phyloP scores from a whole-genome alignment of 805 yeast genomes.

The Komagataella phaffii region DNA sequence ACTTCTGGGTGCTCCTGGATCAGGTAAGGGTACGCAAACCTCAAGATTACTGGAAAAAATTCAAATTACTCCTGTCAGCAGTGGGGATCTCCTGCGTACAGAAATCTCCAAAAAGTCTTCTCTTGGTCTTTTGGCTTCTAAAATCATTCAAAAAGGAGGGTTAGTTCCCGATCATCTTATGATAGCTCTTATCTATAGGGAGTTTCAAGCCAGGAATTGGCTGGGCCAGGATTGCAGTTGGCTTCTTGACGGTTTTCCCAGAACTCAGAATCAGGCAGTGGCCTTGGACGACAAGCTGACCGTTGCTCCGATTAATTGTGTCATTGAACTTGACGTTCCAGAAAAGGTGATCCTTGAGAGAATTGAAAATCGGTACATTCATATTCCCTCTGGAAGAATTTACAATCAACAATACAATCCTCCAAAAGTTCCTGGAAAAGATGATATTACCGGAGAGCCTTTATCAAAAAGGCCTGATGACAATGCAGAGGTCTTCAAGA shows the following conservation, averaged over 20 bases:
- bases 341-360: conserved; percentile 68
- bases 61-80: conserved; percentile 51
- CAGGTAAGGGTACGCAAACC: conserved; percentile 91
- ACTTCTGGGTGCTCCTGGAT: conserved; percentile 86
- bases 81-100: conserved; percentile 72
- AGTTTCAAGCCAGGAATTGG: conserved; percentile 30
- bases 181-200: conserved; percentile 40
- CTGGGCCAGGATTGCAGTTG: conserved; percentile 36
- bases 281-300: conserved; percentile 34
- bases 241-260: conserved; percentile 87
- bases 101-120: conserved; percentile 43
- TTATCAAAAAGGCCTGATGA: conserved; percentile 74
- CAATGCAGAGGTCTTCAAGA: conserved; percentile 56
- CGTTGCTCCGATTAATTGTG: conserved; percentile 44
- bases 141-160: conserved; percentile 45
- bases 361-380: conserved; percentile 79
- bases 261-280: conserved; percentile 64
- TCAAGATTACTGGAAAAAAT: conserved; percentile 42
- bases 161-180: conserved; percentile 65
- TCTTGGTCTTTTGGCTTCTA: conserved; percentile 43
- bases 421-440: conserved; percentile 69
- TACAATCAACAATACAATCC: conserved; percentile 83
- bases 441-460: conserved; percentile 85
- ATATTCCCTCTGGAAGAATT: conserved; percentile 71
- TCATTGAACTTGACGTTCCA: conserved; percentile 85